Conservation (phyloP, 495 filamentous ascomycete species). For the Neurospora tetrasperma region DNA sequence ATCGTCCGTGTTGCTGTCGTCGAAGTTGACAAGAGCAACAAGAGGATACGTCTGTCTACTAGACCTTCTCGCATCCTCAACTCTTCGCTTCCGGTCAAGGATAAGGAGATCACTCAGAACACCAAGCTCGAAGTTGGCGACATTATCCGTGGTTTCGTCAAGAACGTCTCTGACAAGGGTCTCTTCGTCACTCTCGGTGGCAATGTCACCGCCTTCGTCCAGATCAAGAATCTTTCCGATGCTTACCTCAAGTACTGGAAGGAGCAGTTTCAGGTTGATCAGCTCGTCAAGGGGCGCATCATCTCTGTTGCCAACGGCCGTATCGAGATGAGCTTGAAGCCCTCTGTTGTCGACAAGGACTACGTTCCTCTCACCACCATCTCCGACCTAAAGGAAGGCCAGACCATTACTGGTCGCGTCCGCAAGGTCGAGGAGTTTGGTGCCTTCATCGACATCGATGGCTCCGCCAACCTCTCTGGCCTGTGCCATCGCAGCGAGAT, state of each 20-base stretch:
- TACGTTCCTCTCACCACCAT: slow-evolving; percentile 60
- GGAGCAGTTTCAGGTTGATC: slow-evolving; percentile 69
- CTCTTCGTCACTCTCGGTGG: slow-evolving; percentile 73
- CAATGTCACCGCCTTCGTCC: slow-evolving; percentile 69
- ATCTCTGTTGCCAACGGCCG: slow-evolving; percentile 60
- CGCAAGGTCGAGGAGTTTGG: slow-evolving; percentile 91
- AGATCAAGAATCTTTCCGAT: slow-evolving; percentile 82
- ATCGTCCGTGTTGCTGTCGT: slow-evolving; percentile 74
- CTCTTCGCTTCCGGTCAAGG: slow-evolving; percentile 72
- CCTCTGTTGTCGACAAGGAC: slow-evolving; percentile 69
- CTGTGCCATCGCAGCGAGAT: slow-evolving; percentile 87
- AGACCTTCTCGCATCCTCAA: slow-evolving; percentile 80
- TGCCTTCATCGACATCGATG: slow-evolving; percentile 84
- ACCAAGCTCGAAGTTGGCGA: slow-evolving; percentile 68
- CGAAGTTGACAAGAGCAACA: slow-evolving; percentile 71
- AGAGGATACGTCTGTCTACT: slow-evolving; percentile 69
- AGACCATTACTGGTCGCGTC: slow-evolving; percentile 76
- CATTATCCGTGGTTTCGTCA: slow-evolving; percentile 79
- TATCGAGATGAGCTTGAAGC: slow-evolving; percentile 77
- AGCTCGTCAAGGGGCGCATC: slow-evolving; percentile 82
- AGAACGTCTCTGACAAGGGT: slow-evolving; percentile 74
- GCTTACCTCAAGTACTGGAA: slow-evolving; percentile 93
- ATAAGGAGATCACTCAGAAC: slow-evolving; percentile 61
- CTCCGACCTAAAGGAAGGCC: slow-evolving; percentile 63
- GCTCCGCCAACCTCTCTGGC: slow-evolving; percentile 75